Evolutionary conservation across 2,329 filamentous ascomycete species (phyloP).

Genomic region (Akanthomyces uredinophilus): DNA sequence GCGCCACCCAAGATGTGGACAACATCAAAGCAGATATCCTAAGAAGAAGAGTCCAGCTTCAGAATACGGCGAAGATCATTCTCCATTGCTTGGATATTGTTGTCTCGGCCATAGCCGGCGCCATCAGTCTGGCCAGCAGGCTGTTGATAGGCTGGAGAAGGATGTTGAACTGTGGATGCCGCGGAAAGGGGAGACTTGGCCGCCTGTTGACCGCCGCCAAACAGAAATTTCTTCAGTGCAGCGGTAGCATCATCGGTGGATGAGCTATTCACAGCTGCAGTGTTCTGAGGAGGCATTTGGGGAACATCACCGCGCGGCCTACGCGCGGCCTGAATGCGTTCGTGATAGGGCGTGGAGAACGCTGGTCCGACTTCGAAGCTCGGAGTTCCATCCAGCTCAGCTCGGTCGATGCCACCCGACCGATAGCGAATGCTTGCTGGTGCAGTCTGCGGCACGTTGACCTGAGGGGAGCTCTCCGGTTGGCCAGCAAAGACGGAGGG

Average conservation of each 20-base stretch:
- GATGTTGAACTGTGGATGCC: neutral
- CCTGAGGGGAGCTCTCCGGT: neutral
- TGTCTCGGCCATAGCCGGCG: constrained; percentile 17
- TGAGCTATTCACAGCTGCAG: constrained; percentile 33
- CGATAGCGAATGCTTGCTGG: constrained; percentile 27
- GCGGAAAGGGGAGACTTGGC: constrained; percentile 8
- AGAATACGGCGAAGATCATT: constrained; percentile 49
- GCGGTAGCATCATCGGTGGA: constrained; percentile 13
- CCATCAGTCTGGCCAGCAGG: constrained; percentile 1
- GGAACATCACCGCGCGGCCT: constrained; percentile 25
- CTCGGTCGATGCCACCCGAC: constrained; percentile 24
- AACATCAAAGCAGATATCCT: neutral
- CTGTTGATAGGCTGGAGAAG: neutral
- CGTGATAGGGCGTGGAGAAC: constrained; percentile 62
- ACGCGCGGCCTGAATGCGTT: constrained; percentile 54
- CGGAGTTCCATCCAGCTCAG: constrained; percentile 59
- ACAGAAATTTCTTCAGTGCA: constrained; percentile 48
- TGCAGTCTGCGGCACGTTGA: constrained; percentile 34
- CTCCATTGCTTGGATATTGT: constrained; percentile 46
- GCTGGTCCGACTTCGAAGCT: constrained; percentile 55
- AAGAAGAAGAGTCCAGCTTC: constrained; percentile 31
- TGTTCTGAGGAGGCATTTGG: constrained; percentile 23
- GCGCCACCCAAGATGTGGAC: neutral
- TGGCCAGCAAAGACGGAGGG: neutral
- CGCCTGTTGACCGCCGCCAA: constrained; percentile 30